Percentiles rank a stretch among this genome's conserved stretches.
phyloP scores from a whole-genome alignment of 495 filamentous ascomycete genomes.

The Neurospora terricola region DNA sequence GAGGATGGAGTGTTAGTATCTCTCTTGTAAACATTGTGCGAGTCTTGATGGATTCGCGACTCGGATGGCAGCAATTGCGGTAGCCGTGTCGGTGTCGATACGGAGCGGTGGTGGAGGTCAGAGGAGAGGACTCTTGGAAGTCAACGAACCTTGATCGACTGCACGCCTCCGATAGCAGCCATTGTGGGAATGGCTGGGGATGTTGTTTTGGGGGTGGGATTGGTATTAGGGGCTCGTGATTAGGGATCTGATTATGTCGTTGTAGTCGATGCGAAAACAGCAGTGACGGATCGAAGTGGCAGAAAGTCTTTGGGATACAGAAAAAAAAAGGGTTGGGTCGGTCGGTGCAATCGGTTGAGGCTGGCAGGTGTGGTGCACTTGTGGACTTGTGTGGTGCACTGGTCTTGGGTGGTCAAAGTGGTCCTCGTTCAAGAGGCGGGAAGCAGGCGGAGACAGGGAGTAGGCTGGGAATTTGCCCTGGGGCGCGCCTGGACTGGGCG shows the following conservation, averaged over 20 bases:
- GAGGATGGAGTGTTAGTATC: constrained; percentile 16
- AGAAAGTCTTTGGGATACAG: background rate
- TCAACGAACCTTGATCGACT: constrained; percentile 47
- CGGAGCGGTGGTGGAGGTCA: background rate
- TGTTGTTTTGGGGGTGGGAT: constrained; percentile 9
- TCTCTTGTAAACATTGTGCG: background rate
- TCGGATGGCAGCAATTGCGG: constrained; percentile 8
- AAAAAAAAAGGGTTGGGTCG: background rate
- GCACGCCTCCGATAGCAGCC: constrained; percentile 40
- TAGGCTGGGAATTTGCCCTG: background rate
- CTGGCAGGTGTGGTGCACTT: background rate
- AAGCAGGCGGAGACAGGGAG: background rate
- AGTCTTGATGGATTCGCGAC: background rate
- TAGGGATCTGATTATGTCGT: background rate
- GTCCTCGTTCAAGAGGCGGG: background rate
- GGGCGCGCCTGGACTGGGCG: background rate
- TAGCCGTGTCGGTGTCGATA: background rate
- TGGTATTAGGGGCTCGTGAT: constrained; percentile 4
- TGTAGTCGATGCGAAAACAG: background rate
- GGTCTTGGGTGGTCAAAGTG: background rate
- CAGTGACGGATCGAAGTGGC: background rate
- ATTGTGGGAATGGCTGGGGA: constrained; percentile 24
- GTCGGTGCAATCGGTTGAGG: background rate
- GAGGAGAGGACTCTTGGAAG: background rate
- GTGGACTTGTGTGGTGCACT: background rate